Conservation (phyloP, 2,329 filamentous ascomycete species). For the Ilyonectria destructans region DNA sequence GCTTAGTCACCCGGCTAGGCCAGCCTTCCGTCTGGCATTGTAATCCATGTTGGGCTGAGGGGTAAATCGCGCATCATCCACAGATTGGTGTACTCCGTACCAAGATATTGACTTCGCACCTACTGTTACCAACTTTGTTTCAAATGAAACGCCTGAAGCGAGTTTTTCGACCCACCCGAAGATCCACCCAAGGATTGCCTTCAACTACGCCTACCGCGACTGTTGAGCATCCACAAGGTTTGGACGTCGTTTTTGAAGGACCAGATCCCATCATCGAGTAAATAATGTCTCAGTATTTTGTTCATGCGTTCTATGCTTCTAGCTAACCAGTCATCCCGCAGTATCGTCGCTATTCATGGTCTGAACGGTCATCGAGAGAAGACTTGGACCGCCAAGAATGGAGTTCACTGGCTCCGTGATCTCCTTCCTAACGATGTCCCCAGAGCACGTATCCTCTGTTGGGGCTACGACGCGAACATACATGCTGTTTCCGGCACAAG, state of each 20-base stretch:
- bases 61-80: no score
- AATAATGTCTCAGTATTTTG: not conserved
- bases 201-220: no score
- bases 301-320: no score
- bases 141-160: no score
- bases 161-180: no score
- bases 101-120: no score
- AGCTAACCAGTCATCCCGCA: slow-evolving; percentile 3
- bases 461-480: slow-evolving; percentile 22
- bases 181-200: no score
- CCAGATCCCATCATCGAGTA: slow-evolving; percentile 9
- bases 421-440: slow-evolving; percentile 68
- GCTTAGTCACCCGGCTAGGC: no score
- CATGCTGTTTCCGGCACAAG: slow-evolving; percentile 9
- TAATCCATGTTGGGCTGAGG: no score
- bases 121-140: no score
- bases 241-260: slow-evolving; percentile 10
- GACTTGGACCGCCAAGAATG: slow-evolving; percentile 73
- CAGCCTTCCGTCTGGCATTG: no score
- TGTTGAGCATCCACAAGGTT: not conserved
- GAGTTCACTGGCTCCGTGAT: slow-evolving; percentile 79
- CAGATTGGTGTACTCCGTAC: no score
- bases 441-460: slow-evolving; percentile 14
- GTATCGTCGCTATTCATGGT: slow-evolving; percentile 80
- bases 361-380: slow-evolving; percentile 76